Percentiles rank a stretch among this genome's conserved stretches.
phyloP scores from a whole-genome alignment of 2,329 filamentous ascomycete genomes.

The Tolypocladium endophyticum region DNA sequence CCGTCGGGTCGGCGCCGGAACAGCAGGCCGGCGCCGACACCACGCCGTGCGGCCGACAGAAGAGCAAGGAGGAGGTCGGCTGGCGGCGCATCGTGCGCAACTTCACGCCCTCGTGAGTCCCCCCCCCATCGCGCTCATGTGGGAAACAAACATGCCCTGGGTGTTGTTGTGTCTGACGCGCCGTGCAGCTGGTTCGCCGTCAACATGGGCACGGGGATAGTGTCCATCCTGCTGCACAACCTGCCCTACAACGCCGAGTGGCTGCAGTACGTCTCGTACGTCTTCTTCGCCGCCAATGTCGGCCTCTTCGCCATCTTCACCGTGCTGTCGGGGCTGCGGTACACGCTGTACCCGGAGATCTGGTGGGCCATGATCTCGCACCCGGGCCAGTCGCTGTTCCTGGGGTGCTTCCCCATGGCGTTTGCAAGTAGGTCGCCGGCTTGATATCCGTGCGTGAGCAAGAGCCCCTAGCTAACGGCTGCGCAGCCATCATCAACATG shows the following conservation, averaged over 20 bases:
- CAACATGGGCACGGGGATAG: constrained; percentile 60
- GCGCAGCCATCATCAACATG: constrained; percentile 49
- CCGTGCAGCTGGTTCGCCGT: constrained; percentile 43
- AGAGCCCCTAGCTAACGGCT: not conserved
- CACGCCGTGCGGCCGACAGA: constrained; percentile 14
- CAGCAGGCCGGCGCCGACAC: not conserved
- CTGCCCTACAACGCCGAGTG: constrained; percentile 50
- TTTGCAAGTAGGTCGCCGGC: constrained; percentile 37
- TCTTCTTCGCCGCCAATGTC: constrained; percentile 51
- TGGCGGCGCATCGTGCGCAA: constrained; percentile 38
- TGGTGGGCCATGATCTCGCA: constrained; percentile 57
- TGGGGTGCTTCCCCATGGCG: constrained; percentile 59
- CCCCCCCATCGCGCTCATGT: not conserved
- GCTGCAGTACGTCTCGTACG: constrained; percentile 47
- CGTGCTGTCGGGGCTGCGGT: constrained; percentile 46
- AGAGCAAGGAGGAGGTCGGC: constrained; percentile 19
- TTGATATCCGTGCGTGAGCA: not conserved
- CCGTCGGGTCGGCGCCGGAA: not conserved
- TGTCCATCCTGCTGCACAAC: constrained; percentile 50
- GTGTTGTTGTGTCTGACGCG: not conserved
- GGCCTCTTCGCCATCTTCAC: constrained; percentile 45
- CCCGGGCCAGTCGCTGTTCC: constrained; percentile 56
- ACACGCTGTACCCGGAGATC: constrained; percentile 54
- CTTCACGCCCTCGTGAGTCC: constrained; percentile 42
- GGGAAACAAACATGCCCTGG: not conserved